phyloP scores from a whole-genome alignment of 2,329 filamentous ascomycete species.

The Fonsecaea erecta region DNA sequence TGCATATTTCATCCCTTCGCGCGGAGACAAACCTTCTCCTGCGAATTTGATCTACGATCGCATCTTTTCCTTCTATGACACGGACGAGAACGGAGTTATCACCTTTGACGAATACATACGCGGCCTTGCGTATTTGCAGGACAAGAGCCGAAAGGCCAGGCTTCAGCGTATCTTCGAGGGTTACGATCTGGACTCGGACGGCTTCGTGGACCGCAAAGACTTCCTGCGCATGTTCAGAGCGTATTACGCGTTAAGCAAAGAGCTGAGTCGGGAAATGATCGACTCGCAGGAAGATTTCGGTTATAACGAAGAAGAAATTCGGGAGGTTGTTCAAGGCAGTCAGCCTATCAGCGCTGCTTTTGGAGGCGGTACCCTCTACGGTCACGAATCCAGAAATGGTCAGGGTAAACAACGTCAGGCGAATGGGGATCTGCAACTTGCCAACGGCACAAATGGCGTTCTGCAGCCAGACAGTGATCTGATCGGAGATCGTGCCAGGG shows the following conservation, averaged over 20 bases:
- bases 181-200: conserved; percentile 89
- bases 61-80: conserved; percentile 96
- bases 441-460: conserved; percentile 58
- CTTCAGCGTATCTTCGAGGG: conserved; percentile 78
- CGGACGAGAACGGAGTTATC: conserved; percentile 84
- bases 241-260: conserved; percentile 87
- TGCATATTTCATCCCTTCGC: conserved; percentile 83
- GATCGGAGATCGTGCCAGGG: conserved; percentile 63
- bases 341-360: conserved; percentile 80
- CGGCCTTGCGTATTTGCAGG: conserved; percentile 71
- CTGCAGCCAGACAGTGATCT: conserved; percentile 66
- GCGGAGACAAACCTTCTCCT: conserved; percentile 73
- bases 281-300: conserved; percentile 78
- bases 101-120: conserved; percentile 90
- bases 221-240: conserved; percentile 90
- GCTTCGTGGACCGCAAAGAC: conserved; percentile 81
- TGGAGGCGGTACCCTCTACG: conserved; percentile 69
- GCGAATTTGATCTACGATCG: conserved; percentile 94
- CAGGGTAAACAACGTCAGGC: conserved; percentile 69
- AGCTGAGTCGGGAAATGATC: conserved; percentile 83
- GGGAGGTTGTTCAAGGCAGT: conserved; percentile 74
- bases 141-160: conserved; percentile 64
- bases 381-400: conserved; percentile 63
- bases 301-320: conserved; percentile 73
- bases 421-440: conserved; percentile 67